phyloP scores from a whole-genome alignment of 2,329 filamentous ascomycete species.

The Colletotrichum karsti region DNA sequence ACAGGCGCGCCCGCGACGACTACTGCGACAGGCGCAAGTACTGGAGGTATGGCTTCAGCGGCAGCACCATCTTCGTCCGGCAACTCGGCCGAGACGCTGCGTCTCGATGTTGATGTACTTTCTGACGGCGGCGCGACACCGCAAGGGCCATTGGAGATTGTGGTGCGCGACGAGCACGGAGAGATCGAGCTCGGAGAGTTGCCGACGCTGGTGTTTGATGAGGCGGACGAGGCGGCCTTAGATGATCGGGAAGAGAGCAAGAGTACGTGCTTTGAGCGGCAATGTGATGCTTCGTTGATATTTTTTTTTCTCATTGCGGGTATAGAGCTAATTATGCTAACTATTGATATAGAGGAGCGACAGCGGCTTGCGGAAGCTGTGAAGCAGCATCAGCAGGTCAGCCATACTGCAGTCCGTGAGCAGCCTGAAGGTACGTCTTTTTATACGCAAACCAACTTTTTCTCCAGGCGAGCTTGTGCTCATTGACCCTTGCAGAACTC shows the following conservation, averaged over 20 bases:
- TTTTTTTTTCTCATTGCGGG: slow-evolving; percentile 6
- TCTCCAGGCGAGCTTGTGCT: background rate
- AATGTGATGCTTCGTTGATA: too few relatives aligned
- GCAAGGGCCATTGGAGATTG: slow-evolving; percentile 57
- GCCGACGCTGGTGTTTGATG: slow-evolving; percentile 60
- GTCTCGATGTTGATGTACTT: slow-evolving; percentile 55
- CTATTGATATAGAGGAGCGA: slow-evolving; percentile 57
- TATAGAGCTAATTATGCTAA: slow-evolving; percentile 32
- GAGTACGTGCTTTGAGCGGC: slow-evolving; percentile 52
- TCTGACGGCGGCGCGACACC: slow-evolving; percentile 38
- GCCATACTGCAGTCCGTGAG: slow-evolving; percentile 62
- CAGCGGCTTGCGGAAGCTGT: slow-evolving; percentile 69
- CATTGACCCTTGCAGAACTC: slow-evolving; percentile 61
- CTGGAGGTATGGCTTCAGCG: slow-evolving; percentile 29
- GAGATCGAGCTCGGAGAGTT: slow-evolving; percentile 69
- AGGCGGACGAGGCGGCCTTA: slow-evolving; percentile 62
- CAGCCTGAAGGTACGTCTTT: slow-evolving; percentile 55
- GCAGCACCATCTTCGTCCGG: slow-evolving; percentile 30
- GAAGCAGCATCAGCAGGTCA: slow-evolving; percentile 67
- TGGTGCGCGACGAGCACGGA: slow-evolving; percentile 69
- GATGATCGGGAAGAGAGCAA: slow-evolving; percentile 68
- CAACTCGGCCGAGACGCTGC: slow-evolving; percentile 54
- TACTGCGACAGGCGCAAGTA: slow-evolving; percentile 27
- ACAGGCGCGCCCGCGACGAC: background rate
- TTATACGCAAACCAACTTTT: background rate